These are phyloP conservation scores for Sporisorium graminicola DNA, from an alignment of 1,284 basidiomycete species.

Conservation along the genomic window DNA sequence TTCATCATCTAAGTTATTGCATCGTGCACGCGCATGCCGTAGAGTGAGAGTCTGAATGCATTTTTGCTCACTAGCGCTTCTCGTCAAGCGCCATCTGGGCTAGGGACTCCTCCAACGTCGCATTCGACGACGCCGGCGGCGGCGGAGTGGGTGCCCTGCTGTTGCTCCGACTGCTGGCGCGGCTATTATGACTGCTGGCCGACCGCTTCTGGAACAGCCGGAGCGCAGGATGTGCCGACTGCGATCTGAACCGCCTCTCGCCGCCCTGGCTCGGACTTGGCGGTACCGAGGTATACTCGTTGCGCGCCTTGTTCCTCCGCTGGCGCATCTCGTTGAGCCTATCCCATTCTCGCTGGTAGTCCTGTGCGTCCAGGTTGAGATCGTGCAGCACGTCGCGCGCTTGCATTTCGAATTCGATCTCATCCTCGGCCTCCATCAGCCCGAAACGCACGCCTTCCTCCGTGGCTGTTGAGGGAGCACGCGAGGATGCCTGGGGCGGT, in stretches of 20 bases:
- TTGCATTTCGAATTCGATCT: conserved; percentile 53
- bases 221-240: conserved; percentile 34
- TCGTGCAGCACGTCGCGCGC: conserved; percentile 44
- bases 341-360: conserved; percentile 49
- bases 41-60: conserved; percentile 14
- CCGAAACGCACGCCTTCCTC: conserved; percentile 33
- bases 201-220: conserved; percentile 38
- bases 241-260: conserved; percentile 14
- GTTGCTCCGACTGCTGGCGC: conserved; percentile 32
- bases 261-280: conserved; percentile 4
- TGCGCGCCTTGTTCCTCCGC: conserved; percentile 40
- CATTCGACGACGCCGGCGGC: background rate
- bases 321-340: conserved; percentile 31
- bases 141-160: conserved; percentile 30
- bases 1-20: background rate
- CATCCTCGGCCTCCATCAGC: conserved; percentile 45
- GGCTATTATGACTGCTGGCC: conserved; percentile 35
- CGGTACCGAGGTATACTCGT: conserved; percentile 39
- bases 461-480: background rate
- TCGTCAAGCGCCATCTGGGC: conserved; percentile 15
- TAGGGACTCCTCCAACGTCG: conserved; percentile 5
- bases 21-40: background rate
- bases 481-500: conserved; percentile 1
- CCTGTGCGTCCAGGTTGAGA: conserved; percentile 26
- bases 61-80: background rate